Base-by-base conservation (phyloP, 345 rosid genomes). In the Mallotus nudiflorus region DNA sequence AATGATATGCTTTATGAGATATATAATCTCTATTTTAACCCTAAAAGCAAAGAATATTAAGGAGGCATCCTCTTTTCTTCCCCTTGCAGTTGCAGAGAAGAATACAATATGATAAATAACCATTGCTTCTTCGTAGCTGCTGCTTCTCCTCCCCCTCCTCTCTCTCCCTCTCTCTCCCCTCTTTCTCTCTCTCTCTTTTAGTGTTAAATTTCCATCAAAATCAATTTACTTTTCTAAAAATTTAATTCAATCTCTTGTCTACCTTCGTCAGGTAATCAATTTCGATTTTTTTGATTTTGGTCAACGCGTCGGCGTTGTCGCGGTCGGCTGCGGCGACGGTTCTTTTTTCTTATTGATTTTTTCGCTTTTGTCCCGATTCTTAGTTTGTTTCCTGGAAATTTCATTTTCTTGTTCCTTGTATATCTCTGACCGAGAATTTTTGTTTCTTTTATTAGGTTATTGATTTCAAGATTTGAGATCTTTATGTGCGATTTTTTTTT, bases 181-280 rank as follows among this genome's bases (percentile, higher is more conserved):
- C 24, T 59, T 56, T 59, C 59, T 71, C 74, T 51, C n/a, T n/a
- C n/a, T n/a, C n/a, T n/a, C n/a, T n/a, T n/a, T n/a, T n/a, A n/a
- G n/a, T n/a, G n/a, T n/a, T n/a, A n/a, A n/a, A n/a, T n/a, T n/a
- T n/a, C n/a, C n/a, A n/a, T n/a, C n/a, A n/a, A n/a, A n/a, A n/a
- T n/a, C n/a, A n/a, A n/a, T n/a, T n/a, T n/a, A n/a, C n/a, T n/a
- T n/a, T n/a, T n/a, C n/a, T n/a, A n/a, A n/a, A n/a, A n/a, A n/a
- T n/a, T n/a, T n/a, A n/a, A n/a, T n/a, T n/a, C n/a, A n/a, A n/a
- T n/a, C n/a, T n/a, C n/a, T 19, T 24, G 13, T 20, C 48, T 54
- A 40, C 40, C 19, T 10, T 51, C 16, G 40, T 59, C 56, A 59
- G 73, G 73, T 65, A 54, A 69, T 42, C 16, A n/a, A 9, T 25